phyloP scores from a whole-genome alignment of 2,329 filamentous ascomycete genomes.

The Aspergillus nomiae region DNA sequence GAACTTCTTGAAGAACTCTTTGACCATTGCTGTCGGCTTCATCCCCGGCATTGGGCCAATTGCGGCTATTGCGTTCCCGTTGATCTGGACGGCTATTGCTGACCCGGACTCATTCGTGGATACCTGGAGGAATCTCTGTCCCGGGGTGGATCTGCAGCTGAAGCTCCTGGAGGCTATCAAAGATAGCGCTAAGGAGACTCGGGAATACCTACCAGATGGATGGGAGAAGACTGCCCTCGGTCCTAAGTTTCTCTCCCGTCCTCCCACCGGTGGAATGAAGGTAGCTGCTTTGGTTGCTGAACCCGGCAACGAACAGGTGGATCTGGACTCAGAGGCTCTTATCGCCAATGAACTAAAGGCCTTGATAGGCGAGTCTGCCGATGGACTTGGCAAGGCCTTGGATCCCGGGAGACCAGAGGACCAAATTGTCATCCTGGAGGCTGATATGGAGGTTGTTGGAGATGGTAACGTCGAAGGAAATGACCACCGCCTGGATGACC shows the following conservation, averaged over 20 bases:
- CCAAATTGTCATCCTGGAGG: background rate
- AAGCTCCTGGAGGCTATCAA: background rate
- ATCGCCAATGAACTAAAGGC: background rate
- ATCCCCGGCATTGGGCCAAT: constrained; percentile 4
- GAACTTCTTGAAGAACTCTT: background rate
- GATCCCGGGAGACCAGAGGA: background rate
- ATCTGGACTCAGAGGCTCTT: background rate
- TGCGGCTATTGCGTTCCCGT: constrained; percentile 3
- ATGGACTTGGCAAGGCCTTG: background rate
- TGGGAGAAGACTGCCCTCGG: background rate
- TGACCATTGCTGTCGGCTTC: constrained; percentile 1
- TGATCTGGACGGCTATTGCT: constrained; percentile 5
- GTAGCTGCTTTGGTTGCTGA: background rate
- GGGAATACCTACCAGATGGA: background rate
- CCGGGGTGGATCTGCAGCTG: constrained; percentile 1
- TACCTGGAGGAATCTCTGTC: background rate
- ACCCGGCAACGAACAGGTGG: background rate
- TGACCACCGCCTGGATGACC: background rate
- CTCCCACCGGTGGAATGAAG: background rate
- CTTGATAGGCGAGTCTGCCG: background rate
- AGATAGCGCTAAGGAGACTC: constrained; percentile 4
- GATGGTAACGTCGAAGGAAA: background rate
- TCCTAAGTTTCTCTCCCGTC: background rate
- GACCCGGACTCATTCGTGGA: background rate
- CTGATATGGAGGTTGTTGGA: background rate